A percentile compares a stretch with the other conserved stretches of the same genome.
These are phyloP conservation scores for Poa annua DNA, from an alignment of 176 grass and related monocot genomes.

Conservation along the genomic window DNA sequence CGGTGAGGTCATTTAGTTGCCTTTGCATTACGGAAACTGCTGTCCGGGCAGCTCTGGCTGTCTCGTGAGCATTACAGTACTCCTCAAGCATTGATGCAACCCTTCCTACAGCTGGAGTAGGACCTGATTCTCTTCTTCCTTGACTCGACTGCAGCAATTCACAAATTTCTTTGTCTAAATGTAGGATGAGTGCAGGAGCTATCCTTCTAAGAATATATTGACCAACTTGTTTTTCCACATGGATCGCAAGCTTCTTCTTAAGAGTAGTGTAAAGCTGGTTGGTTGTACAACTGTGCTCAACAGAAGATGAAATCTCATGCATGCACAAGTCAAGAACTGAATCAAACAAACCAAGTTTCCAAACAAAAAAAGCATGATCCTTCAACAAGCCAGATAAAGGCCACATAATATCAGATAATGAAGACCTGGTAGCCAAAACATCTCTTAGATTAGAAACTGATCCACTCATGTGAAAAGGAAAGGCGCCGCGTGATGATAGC, in stretches of 20 bases:
- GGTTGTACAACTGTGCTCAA: constrained; percentile 71
- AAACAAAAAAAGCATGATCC: constrained; percentile 82
- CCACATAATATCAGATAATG: constrained; percentile 75
- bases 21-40: constrained; percentile 86
- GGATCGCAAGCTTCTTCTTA: constrained; percentile 76
- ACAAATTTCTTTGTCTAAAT: constrained; percentile 74
- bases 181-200: constrained; percentile 57
- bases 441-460: constrained; percentile 54
- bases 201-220: constrained; percentile 72
- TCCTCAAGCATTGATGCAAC: constrained; percentile 82
- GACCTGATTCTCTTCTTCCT: constrained; percentile 63
- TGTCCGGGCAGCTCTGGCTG: constrained; percentile 71
- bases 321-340: constrained; percentile 86
- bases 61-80: constrained; percentile 91
- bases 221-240: constrained; percentile 73
- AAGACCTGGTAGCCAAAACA: constrained; percentile 54
- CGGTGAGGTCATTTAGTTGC: constrained; percentile 77
- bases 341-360: constrained; percentile 83
- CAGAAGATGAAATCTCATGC: constrained; percentile 87
- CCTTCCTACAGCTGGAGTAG: constrained; percentile 62
- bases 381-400: constrained; percentile 67
- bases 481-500: constrained; percentile 47
- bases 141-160: constrained; percentile 58
- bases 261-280: constrained; percentile 78
- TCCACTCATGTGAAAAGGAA: constrained; percentile 51